Conservation (phyloP, 208 protist species). For the Acanthamoeba royreba region DNA sequence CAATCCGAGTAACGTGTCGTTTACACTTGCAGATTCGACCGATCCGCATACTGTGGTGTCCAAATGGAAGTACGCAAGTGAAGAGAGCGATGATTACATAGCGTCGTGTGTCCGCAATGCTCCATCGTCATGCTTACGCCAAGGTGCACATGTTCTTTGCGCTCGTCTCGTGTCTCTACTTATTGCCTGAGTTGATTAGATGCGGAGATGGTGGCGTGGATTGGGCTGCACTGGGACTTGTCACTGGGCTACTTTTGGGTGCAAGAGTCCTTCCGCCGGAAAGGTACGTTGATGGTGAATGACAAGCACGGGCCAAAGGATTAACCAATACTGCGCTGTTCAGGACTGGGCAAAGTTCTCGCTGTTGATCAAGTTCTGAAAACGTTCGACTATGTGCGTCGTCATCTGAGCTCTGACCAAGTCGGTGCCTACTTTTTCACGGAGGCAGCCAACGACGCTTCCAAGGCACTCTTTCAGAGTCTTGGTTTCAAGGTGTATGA, state of each 20-base stretch:
- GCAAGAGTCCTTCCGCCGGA: background rate
- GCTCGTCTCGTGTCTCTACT: background rate
- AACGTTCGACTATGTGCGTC: background rate
- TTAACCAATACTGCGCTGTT: too few species aligned
- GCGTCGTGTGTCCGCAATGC: background rate
- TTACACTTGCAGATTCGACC: background rate
- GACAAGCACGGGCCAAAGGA: too few species aligned
- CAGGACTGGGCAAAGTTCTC: background rate
- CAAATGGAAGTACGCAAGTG: background rate
- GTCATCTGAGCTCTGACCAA: background rate
- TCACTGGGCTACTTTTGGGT: constrained; percentile 8
- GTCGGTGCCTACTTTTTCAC: background rate
- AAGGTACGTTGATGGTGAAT: background rate
- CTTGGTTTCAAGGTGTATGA: background rate
- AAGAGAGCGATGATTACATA: background rate
- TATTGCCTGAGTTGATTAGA: background rate
- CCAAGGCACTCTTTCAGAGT: background rate
- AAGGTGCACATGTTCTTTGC: background rate
- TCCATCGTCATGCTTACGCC: background rate
- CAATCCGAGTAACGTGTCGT: background rate
- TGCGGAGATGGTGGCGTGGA: constrained; percentile 10
- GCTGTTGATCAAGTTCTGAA: background rate
- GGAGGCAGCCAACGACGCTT: background rate
- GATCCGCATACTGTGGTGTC: background rate
- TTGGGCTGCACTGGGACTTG: background rate